Evolutionary conservation across 306 rosid species (phyloP).

Genomic region (Begonia peltatifolia): DNA sequence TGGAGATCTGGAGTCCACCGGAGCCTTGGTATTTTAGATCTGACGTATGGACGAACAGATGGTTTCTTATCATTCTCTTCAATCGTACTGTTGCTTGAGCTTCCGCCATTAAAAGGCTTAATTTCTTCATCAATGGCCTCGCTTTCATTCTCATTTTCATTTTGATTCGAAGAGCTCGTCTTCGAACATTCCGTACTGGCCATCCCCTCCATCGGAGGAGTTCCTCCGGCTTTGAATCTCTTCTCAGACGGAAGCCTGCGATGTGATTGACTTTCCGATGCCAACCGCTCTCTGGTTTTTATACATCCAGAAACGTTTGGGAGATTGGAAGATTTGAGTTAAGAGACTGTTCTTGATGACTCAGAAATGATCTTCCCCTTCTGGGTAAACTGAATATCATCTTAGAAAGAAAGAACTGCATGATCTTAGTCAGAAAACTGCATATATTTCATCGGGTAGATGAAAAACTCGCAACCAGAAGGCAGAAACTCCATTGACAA

Average conservation of each 20-base stretch:
- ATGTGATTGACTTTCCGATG: constrained; percentile 8
- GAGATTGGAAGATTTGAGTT: no score
- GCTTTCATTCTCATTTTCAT: constrained; percentile 1
- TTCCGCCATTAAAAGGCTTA: constrained; percentile 43
- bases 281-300: background rate
- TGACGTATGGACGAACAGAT: constrained; percentile 69
- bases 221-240: constrained; percentile 4
- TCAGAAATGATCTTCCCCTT: background rate
- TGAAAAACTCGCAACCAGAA: no score
- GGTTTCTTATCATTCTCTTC: constrained; percentile 56
- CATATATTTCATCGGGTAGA: no score
- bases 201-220: constrained; percentile 20
- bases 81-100: constrained; percentile 84
- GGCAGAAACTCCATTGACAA: no score
- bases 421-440: no score
- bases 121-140: constrained; percentile 15
- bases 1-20: constrained; percentile 96
- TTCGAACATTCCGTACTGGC: constrained; percentile 41
- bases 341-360: background rate
- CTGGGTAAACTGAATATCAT: no score
- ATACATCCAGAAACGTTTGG: background rate
- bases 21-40: constrained; percentile 86
- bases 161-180: constrained; percentile 21
- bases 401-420: no score
- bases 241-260: background rate